Evolutionary conservation across 139 green algal genomes (phyloP).

Genomic region (Axilococcus clingmanii): DNA sequence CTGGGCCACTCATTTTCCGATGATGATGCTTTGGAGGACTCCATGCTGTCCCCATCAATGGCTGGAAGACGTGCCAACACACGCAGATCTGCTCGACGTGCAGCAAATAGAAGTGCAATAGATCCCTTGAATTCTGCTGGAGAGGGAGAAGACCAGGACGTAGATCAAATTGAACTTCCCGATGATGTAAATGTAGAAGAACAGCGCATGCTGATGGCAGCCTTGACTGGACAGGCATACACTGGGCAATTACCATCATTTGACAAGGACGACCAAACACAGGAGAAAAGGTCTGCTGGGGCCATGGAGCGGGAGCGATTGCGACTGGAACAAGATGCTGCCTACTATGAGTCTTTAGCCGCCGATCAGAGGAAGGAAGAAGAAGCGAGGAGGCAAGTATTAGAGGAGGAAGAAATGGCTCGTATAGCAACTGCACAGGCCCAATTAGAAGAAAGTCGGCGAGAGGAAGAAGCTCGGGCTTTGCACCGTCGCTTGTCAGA

Average conservation of each 20-base stretch:
- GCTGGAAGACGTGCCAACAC: too few species aligned
- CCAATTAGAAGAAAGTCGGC: background rate
- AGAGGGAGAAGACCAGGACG: constrained; percentile 3
- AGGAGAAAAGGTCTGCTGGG: constrained; percentile 12
- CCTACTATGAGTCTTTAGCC: constrained; percentile 7
- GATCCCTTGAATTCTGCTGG: too few species aligned
- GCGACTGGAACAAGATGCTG: constrained; percentile 23
- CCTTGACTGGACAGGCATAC: constrained; percentile 19
- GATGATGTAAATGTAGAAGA: constrained; percentile 29
- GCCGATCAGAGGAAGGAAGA: constrained; percentile 12
- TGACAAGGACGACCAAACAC: background rate
- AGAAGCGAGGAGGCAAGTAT: background rate
- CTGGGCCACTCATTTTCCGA: too few species aligned
- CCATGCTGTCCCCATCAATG: too few species aligned
- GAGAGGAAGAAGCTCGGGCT: background rate
- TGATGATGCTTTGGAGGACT: too few species aligned
- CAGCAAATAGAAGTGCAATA: too few species aligned
- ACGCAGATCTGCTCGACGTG: too few species aligned
- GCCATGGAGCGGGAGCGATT: constrained; percentile 14
- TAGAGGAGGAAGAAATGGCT: constrained; percentile 3
- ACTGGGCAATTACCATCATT: constrained; percentile 15
- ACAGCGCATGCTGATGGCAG: constrained; percentile 31
- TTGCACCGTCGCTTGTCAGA: constrained; percentile 6
- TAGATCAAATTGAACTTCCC: background rate
- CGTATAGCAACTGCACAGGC: background rate